phyloP scores from a whole-genome alignment of 2,329 filamentous ascomycete genomes.

The Fusarium sororula region DNA sequence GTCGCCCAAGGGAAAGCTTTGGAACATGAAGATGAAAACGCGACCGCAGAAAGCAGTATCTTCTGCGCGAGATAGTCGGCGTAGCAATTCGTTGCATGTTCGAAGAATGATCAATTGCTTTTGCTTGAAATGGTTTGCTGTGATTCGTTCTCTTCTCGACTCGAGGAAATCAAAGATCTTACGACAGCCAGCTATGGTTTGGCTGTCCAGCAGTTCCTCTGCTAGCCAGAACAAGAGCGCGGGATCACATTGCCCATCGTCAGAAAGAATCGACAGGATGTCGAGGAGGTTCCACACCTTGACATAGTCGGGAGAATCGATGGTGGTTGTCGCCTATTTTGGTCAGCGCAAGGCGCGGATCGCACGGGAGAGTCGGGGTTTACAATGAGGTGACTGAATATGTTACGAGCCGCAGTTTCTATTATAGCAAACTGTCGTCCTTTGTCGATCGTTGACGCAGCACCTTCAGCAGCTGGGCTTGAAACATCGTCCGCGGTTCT shows the following conservation, averaged over 20 bases:
- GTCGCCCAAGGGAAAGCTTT: conserved; percentile 95
- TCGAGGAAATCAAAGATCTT: conserved; percentile 95
- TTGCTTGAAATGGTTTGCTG: conserved; percentile 79
- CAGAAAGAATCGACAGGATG: conserved; percentile 86
- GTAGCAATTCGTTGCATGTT: conserved; percentile 93
- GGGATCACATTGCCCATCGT: conserved; percentile 79
- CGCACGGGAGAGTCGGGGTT: conserved; percentile 46
- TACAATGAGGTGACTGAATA: conserved; percentile 83
- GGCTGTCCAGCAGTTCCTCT: conserved; percentile 94
- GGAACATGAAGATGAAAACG: conserved; percentile 98
- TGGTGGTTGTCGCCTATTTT: conserved; percentile 73
- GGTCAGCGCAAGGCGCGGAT: conserved; percentile 45
- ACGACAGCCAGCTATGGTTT: conserved; percentile 91
- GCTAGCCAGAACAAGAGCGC: conserved; percentile 89
- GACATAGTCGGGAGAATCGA: conserved; percentile 81
- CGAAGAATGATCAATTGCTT: conserved; percentile 92
- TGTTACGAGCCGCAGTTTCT: conserved; percentile 83
- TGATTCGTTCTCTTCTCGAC: conserved; percentile 88
- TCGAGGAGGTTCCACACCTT: conserved; percentile 94
- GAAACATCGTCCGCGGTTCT: conserved; percentile 44
- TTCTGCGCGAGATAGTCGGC: conserved; percentile 91
- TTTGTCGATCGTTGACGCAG: conserved; percentile 53
- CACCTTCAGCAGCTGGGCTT: conserved; percentile 41
- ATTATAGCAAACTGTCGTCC: conserved; percentile 73
- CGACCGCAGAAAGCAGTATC: conserved; percentile 97